Base-by-base conservation (phyloP, 2,329 filamentous ascomycete species). In the Aspergillus sp. region DNA sequence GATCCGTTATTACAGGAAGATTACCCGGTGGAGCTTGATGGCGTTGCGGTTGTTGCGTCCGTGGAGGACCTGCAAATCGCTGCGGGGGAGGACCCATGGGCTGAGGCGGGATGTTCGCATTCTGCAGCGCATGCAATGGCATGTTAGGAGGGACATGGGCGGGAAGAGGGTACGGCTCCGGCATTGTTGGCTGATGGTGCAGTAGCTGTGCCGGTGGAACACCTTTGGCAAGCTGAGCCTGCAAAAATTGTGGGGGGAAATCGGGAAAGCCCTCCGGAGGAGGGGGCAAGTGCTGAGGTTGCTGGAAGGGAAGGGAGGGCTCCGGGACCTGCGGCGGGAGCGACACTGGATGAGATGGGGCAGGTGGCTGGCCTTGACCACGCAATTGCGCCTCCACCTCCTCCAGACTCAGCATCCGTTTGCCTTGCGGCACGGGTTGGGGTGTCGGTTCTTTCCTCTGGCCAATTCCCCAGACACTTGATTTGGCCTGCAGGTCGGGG, bases 351-450 rank as follows among this genome's bases (percentile, higher is more conserved):
- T 49, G 39, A 15, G 41, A 24, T 33, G 44, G 35, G 31, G 44
- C 29, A 36, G 53, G 42, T 10, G 46, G 49, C 15, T 44, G 36
- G 33, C 75, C 64, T 45, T 88, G 80, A 20, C 74, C 71, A 39
- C 83, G 77, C 80, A 98, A 88, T 43, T 86, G 80, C 33, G 89
- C 89, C 64, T 98, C 91, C 13, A 98, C 88, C 64, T 98, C 91
- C 57, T 96, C 91, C 51, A 98, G 61, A 50, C 86, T 96, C 82
- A 98, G 80, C 64, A 95, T 80, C 66, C 88, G 95, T 51, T 78
- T 78, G 26, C 71, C 49, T 29, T 64, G 57, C n/a, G 52, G 47
- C 29, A 46, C 35, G 26, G 46, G 46, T 36, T 26, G 45, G 10
- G 24, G 41, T 44, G 32, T 22, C 2, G 38, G 34, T 22, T 48